These are phyloP conservation scores for Cercis canadensis DNA, from an alignment of 306 rosid species.

Conservation along the genomic window DNA sequence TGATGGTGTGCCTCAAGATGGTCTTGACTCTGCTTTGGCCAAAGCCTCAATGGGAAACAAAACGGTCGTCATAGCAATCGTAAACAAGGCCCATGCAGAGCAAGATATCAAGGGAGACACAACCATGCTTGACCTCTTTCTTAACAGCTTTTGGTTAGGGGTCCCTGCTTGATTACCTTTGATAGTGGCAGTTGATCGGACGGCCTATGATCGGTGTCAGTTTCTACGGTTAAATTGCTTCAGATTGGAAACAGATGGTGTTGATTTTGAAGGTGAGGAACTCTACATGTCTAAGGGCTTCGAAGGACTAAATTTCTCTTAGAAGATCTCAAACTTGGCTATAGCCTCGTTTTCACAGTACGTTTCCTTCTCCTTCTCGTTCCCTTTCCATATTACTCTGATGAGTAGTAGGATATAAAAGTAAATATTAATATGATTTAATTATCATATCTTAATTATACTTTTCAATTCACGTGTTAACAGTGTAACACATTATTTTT, in stretches of 20 bases:
- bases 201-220: conserved; percentile 66
- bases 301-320: conserved; percentile 58
- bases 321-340: conserved; percentile 77
- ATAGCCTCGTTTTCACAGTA: conserved; percentile 75
- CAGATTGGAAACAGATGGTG: conserved; percentile 59
- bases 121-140: conserved; percentile 78
- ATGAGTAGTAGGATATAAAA: too few species aligned
- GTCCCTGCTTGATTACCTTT: conserved; percentile 55
- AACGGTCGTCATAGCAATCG: conserved; percentile 63
- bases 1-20: conserved; percentile 45
- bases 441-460: too few species aligned
- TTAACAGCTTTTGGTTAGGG: conserved; percentile 76
- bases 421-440: too few species aligned
- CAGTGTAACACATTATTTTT: too few species aligned
- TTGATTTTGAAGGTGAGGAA: conserved; percentile 67
- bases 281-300: conserved; percentile 73
- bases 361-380: too few species aligned
- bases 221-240: conserved; percentile 61
- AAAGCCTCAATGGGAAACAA: conserved; percentile 68
- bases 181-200: conserved; percentile 67
- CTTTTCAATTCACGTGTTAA: too few species aligned
- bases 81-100: conserved; percentile 71
- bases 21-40: conserved; percentile 49
- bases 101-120: conserved; percentile 51
- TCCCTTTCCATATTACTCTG: too few species aligned